Conservation (phyloP, 2,329 filamentous ascomycete genomes). For the Calycina herbarum region DNA sequence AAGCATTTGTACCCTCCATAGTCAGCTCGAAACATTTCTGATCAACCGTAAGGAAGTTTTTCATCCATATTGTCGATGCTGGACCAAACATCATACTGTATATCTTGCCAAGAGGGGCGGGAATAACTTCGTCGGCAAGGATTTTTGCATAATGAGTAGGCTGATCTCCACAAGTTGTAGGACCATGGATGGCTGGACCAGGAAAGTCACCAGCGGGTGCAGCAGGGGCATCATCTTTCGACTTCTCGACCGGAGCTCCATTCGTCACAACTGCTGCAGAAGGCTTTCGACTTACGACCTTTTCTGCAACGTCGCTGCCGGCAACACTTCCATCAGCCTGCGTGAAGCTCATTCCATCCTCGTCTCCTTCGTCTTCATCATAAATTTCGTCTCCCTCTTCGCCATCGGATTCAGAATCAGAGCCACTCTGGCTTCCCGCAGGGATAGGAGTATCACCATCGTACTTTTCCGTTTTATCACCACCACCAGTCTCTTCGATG, state of each 20-base stretch:
- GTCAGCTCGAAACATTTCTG: constrained; percentile 89
- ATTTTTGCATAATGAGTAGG: constrained; percentile 80
- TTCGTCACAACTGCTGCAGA: constrained; percentile 57
- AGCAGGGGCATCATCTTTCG: constrained; percentile 48
- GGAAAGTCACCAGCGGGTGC: constrained; percentile 67
- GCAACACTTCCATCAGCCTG: constrained; percentile 46
- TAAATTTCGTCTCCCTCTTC: constrained; percentile 76
- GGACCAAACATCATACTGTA: constrained; percentile 87
- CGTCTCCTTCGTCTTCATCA: constrained; percentile 76
- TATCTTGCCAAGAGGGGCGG: constrained; percentile 87
- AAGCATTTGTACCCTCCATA: constrained; percentile 71
- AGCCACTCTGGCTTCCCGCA: constrained; percentile 48
- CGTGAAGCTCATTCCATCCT: constrained; percentile 59
- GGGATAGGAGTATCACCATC: constrained; percentile 47
- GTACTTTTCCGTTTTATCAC: constrained; percentile 88
- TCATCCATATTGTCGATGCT: constrained; percentile 76
- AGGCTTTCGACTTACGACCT: constrained; percentile 67
- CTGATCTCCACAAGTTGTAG: constrained; percentile 82
- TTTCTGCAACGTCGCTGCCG: constrained; percentile 59
- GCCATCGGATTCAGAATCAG: constrained; percentile 49
- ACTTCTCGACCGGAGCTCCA: constrained; percentile 49
- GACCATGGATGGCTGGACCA: constrained; percentile 75
- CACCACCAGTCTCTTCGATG: constrained; percentile 74
- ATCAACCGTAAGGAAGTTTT: constrained; percentile 80
- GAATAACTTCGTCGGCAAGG: constrained; percentile 81